phyloP scores from a whole-genome alignment of 2,329 filamentous ascomycete species.

The Colletotrichum spaethianum region DNA sequence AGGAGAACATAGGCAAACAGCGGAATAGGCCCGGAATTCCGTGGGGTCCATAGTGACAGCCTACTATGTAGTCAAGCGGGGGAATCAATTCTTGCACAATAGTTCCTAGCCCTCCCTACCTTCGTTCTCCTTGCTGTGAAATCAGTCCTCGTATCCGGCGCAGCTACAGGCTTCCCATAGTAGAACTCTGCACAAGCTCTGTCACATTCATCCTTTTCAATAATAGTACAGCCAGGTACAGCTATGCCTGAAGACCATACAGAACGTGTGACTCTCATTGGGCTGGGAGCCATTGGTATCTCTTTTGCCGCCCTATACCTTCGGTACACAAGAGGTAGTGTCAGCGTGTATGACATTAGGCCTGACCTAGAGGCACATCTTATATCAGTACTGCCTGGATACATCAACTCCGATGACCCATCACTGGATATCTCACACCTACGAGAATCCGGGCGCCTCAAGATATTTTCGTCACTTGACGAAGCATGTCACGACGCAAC shows the following conservation, averaged over 20 bases:
- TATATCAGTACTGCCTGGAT: constrained; percentile 1
- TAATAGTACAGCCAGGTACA: no score
- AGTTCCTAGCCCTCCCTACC: background rate
- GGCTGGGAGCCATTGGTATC: constrained; percentile 65
- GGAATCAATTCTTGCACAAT: background rate
- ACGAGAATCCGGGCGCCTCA: constrained; percentile 49
- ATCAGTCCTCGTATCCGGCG: background rate
- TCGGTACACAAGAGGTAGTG: constrained; percentile 52
- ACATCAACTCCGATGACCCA: background rate
- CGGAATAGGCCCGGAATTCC: background rate
- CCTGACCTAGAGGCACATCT: constrained; percentile 59
- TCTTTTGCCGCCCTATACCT: constrained; percentile 70
- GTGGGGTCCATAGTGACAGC: background rate
- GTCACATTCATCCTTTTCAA: background rate
- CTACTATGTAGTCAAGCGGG: background rate
- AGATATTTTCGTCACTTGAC: constrained; percentile 52
- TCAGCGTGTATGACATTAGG: constrained; percentile 66
- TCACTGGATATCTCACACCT: constrained; percentile 49
- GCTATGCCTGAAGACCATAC: background rate
- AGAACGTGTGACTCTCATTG: constrained; percentile 52
- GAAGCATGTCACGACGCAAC: constrained; percentile 61
- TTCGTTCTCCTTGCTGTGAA: background rate
- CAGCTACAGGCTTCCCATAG: background rate
- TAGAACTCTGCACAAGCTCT: no score
- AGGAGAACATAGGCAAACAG: background rate